Percentiles rank a stretch among this genome's conserved stretches.
Conservation (phyloP, 2,329 filamentous ascomycete genomes). For the Aspergillus oerlinghausenensis region DNA sequence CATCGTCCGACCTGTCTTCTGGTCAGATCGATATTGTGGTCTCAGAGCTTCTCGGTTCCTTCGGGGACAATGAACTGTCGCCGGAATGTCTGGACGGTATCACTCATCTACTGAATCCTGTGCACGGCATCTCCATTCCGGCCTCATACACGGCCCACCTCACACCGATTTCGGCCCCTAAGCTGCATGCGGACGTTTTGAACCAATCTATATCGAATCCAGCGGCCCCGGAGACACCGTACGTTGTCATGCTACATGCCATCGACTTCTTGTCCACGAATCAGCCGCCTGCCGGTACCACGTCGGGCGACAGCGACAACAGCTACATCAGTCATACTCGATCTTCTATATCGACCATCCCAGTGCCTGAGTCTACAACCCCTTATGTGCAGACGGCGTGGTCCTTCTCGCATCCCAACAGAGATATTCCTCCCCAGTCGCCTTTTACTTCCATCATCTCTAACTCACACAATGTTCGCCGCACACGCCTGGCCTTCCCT, state of each 20-base stretch:
- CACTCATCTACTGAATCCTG: constrained; percentile 76
- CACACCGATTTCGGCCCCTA: constrained; percentile 85
- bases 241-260: constrained; percentile 88
- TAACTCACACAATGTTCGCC: constrained; percentile 88
- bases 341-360: constrained; percentile 24
- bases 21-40: constrained; percentile 76
- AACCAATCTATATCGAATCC: constrained; percentile 58
- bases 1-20: constrained; percentile 26
- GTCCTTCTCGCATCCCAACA: constrained; percentile 42
- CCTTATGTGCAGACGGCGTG: constrained; percentile 42
- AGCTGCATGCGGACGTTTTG: constrained; percentile 75
- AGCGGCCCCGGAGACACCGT: constrained; percentile 81
- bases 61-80: constrained; percentile 94
- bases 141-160: constrained; percentile 89
- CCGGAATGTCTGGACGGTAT: constrained; percentile 96
- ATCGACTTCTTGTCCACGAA: constrained; percentile 77
- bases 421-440: constrained; percentile 31
- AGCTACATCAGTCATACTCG: constrained; percentile 19
- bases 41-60: constrained; percentile 86
- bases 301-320: constrained; percentile 10
- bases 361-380: constrained; percentile 29
- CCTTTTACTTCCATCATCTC: constrained; percentile 50
- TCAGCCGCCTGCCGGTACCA: constrained; percentile 38
- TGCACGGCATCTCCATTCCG: constrained; percentile 88
- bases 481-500: constrained; percentile 71